Evolutionary conservation across 2,329 filamentous ascomycete genomes (phyloP).

Genomic region (Trichophyton schoenleinii): DNA sequence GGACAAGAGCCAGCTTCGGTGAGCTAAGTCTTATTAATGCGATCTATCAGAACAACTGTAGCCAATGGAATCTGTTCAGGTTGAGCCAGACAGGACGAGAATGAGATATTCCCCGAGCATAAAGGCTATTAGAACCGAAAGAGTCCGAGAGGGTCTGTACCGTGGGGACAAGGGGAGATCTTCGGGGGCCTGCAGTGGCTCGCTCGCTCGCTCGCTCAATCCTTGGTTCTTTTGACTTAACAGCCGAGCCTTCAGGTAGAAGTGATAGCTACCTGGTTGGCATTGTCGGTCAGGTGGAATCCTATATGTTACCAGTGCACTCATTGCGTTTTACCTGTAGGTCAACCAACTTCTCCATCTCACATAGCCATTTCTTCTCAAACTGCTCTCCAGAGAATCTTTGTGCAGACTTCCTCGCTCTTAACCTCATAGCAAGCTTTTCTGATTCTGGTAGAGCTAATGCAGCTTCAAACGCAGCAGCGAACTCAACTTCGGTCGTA

Average conservation of each 20-base stretch:
- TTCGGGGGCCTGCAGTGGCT: neutral
- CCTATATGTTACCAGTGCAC: slow-evolving; percentile 5
- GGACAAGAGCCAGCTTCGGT: neutral
- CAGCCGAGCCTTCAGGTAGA: neutral
- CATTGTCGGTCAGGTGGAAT: neutral
- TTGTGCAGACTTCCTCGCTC: slow-evolving; percentile 65
- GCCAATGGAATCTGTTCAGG: neutral
- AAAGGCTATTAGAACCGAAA: neutral
- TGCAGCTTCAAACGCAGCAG: slow-evolving; percentile 65
- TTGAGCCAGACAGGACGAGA: neutral
- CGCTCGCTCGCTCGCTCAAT: neutral
- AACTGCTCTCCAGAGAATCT: slow-evolving; percentile 86
- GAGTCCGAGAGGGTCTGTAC: neutral
- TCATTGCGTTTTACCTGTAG: slow-evolving; percentile 20
- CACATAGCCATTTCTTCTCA: slow-evolving; percentile 59
- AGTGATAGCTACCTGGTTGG: neutral
- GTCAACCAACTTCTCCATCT: slow-evolving; percentile 60
- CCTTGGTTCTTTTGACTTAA: neutral
- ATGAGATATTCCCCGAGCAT: neutral
- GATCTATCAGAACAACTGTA: neutral
- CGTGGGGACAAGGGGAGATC: neutral
- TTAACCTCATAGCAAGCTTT: slow-evolving; percentile 57
- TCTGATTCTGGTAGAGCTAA: slow-evolving; percentile 50
- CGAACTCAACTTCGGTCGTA: slow-evolving; percentile 64
- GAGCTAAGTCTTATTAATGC: slow-evolving; percentile 1